Evolutionary conservation across 129 eudicot species (phyloP).

Genomic region (Helianthus tuberosus): DNA sequence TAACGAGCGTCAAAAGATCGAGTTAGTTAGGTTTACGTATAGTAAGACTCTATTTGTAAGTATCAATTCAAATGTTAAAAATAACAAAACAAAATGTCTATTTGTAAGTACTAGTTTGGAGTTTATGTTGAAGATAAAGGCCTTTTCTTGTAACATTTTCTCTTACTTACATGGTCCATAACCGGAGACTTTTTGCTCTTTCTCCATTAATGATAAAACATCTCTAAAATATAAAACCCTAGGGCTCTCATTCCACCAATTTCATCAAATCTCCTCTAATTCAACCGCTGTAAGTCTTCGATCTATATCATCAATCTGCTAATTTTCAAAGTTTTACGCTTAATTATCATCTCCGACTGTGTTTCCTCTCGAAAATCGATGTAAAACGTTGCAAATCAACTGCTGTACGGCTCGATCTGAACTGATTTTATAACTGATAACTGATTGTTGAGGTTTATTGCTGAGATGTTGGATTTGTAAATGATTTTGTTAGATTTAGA

Average conservation of each 20-base stretch:
- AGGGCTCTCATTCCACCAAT: neutral
- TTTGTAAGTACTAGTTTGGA: neutral
- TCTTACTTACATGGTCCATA: slow-evolving; percentile 3
- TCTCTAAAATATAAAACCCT: slow-evolving; percentile 13
- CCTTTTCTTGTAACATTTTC: neutral
- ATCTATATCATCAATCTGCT: slow-evolving; percentile 12
- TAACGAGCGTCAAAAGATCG: too few relatives aligned
- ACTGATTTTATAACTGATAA: slow-evolving; percentile 1
- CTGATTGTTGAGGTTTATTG: neutral
- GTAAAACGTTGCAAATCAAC: slow-evolving; percentile 2
- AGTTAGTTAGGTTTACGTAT: too few relatives aligned
- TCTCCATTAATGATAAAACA: too few relatives aligned
- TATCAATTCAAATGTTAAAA: too few relatives aligned
- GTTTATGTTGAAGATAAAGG: slow-evolving; percentile 3
- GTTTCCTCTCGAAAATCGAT: neutral
- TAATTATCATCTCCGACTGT: slow-evolving; percentile 6
- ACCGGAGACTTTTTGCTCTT: slow-evolving; percentile 20
- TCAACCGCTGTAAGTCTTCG: slow-evolving; percentile 26
- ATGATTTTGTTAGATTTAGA: slow-evolving; percentile 12
- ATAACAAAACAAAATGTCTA: neutral
- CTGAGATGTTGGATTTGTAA: neutral
- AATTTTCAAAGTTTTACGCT: slow-evolving; percentile 3
- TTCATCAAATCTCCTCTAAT: neutral
- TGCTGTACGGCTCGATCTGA: slow-evolving; percentile 22
- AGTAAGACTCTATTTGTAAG: too few relatives aligned